Conservation (phyloP, 83 land plant species). For the Picea abies region DNA sequence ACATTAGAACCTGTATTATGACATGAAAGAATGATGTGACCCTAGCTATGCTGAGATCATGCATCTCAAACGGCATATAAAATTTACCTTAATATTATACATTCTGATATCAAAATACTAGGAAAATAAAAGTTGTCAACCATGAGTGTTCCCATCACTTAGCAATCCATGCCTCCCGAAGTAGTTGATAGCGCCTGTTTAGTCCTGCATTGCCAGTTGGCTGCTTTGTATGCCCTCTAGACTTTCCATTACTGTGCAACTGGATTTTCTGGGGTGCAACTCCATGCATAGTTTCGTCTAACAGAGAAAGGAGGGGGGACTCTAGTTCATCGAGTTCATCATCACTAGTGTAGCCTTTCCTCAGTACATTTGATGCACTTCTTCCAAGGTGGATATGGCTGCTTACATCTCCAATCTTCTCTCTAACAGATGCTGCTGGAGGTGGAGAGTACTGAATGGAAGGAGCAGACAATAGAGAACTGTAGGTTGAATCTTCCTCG, state of each 20-base stretch:
- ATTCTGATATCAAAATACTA: background rate
- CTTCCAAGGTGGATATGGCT: conserved; percentile 34
- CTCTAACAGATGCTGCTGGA: conserved; percentile 51
- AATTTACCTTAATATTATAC: conserved; percentile 8
- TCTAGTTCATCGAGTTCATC: conserved; percentile 89
- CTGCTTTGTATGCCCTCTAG: conserved; percentile 3
- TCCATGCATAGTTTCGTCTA: conserved; percentile 46
- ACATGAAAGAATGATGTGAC: conserved; percentile 12
- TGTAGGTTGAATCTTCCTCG: conserved; percentile 34
- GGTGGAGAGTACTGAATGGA: conserved; percentile 76
- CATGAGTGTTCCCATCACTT: background rate
- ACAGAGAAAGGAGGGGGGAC: conserved; percentile 65
- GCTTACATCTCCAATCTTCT: conserved; percentile 69
- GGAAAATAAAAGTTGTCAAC: conserved; percentile 1
- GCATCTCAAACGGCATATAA: background rate
- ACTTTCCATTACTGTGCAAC: conserved; percentile 30
- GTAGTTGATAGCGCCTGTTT: conserved; percentile 49
- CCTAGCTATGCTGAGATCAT: background rate
- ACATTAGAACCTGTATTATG: conserved; percentile 11
- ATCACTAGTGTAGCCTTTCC: conserved; percentile 91
- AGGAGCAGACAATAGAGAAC: conserved; percentile 55
- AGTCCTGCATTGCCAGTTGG: conserved; percentile 7
- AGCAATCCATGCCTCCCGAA: conserved; percentile 61
- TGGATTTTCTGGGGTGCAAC: conserved; percentile 11
- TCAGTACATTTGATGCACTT: conserved; percentile 57